phyloP scores from a whole-genome alignment of 805 yeast species.

The Hanseniaspora jakobsenii region DNA sequence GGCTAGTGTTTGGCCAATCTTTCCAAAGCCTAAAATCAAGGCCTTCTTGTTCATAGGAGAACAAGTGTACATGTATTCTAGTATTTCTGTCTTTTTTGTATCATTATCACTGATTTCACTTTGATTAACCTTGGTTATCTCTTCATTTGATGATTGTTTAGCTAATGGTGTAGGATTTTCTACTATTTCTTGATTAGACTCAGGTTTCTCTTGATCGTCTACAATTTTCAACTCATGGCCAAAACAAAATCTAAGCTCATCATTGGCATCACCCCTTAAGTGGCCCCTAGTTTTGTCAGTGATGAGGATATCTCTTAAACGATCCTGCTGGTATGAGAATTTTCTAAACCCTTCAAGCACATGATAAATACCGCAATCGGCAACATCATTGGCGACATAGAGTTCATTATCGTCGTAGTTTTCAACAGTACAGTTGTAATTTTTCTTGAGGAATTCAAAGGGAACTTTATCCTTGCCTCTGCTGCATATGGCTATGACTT shows the following conservation, averaged over 20 bases:
- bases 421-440: constrained; percentile 34
- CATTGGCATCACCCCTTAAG: constrained; percentile 26
- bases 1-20: constrained; percentile 47
- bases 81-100: constrained; percentile 23
- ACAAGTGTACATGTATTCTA: constrained; percentile 17
- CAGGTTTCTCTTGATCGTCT: neutral
- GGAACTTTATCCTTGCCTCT: constrained; percentile 49
- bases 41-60: constrained; percentile 43
- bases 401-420: constrained; percentile 28
- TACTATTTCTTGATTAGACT: neutral
- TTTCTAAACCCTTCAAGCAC: constrained; percentile 44
- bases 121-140: too few species aligned
- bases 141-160: neutral
- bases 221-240: constrained; percentile 26
- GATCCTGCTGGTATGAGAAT: constrained; percentile 31
- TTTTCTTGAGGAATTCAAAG: constrained; percentile 30
- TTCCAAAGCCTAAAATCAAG: constrained; percentile 50
- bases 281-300: constrained; percentile 33
- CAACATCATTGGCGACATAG: constrained; percentile 48
- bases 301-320: constrained; percentile 28
- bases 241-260: constrained; percentile 28
- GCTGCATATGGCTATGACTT: constrained; percentile 42
- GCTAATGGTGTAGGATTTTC: too few species aligned
- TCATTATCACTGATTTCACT: too few species aligned
- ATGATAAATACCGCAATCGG: constrained; percentile 49